Percentiles rank a stretch among this genome's conserved stretches.
phyloP scores from a whole-genome alignment of 805 yeast genomes.

The Ogataea allantospora region DNA sequence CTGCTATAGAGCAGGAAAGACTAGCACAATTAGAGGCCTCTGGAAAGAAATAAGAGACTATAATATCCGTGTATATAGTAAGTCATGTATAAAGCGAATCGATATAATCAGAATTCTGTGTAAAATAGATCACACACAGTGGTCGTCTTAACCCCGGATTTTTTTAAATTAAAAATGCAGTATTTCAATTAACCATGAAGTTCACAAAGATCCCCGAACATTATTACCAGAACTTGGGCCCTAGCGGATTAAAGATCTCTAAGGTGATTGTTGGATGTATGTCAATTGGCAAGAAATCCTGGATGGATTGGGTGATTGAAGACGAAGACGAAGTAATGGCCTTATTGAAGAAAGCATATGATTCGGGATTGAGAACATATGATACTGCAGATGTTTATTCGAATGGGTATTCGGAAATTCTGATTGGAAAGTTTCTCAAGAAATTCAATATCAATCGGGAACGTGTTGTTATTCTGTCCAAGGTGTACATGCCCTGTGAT shows the following conservation, averaged over 20 bases:
- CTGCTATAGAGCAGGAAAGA: conserved; percentile 65
- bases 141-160: neutral
- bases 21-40: conserved; percentile 18
- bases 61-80: conserved; percentile 1
- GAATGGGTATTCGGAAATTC: conserved; percentile 46
- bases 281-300: conserved; percentile 45
- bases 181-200: neutral
- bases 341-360: conserved; percentile 47
- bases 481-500: conserved; percentile 38
- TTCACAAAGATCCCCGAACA: neutral
- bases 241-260: conserved; percentile 45
- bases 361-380: conserved; percentile 45
- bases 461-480: conserved; percentile 54
- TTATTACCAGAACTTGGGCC: conserved; percentile 7
- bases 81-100: neutral
- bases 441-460: conserved; percentile 52
- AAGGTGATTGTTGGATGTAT: conserved; percentile 53
- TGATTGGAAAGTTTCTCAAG: conserved; percentile 54
- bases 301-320: conserved; percentile 46
- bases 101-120: too few relatives aligned
- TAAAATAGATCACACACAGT: too few relatives aligned
- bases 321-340: conserved; percentile 46
- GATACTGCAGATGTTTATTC: conserved; percentile 52
- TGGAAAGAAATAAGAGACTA: neutral
- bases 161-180: neutral